Percentiles rank a stretch among this genome's conserved stretches.
Evolutionary conservation across 352 stramenopile species (phyloP).

Genomic region (Pythium aquatile): DNA sequence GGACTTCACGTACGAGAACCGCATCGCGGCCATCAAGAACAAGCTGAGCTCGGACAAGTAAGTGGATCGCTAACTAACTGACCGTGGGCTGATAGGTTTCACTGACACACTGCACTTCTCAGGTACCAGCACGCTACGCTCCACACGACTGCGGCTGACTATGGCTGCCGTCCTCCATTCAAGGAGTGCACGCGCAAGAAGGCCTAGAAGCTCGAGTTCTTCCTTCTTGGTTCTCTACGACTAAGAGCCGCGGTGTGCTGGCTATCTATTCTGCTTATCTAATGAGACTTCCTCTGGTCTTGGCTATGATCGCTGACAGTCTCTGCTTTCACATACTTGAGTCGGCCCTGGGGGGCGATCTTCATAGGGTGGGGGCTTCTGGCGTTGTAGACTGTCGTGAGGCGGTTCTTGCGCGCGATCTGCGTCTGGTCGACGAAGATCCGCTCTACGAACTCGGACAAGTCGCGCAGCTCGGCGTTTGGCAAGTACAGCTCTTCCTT

Average conservation of each 20-base stretch:
- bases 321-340: conserved; percentile 12
- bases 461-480: neutral
- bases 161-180: conserved; percentile 67
- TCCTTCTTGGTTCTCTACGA: neutral
- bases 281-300: neutral
- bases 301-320: neutral
- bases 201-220: conserved; percentile 7
- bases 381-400: conserved; percentile 8
- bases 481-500: neutral
- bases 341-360: conserved; percentile 3
- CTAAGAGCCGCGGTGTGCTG: neutral
- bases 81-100: neutral
- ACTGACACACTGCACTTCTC: neutral
- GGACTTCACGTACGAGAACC: conserved; percentile 83
- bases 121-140: conserved; percentile 56
- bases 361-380: neutral
- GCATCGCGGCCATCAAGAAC: conserved; percentile 64
- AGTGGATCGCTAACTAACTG: conserved; percentile 3
- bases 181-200: conserved; percentile 69
- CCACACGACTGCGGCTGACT: conserved; percentile 63
- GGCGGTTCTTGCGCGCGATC: conserved; percentile 9
- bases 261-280: neutral
- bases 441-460: conserved; percentile 2
- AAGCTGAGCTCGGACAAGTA: conserved; percentile 63
- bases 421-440: conserved; percentile 10